Evolutionary conservation across 2,329 filamentous ascomycete genomes (phyloP), one percentile per base, ranked within the genome.

Genomic region (Colletotrichum salicis): DNA sequence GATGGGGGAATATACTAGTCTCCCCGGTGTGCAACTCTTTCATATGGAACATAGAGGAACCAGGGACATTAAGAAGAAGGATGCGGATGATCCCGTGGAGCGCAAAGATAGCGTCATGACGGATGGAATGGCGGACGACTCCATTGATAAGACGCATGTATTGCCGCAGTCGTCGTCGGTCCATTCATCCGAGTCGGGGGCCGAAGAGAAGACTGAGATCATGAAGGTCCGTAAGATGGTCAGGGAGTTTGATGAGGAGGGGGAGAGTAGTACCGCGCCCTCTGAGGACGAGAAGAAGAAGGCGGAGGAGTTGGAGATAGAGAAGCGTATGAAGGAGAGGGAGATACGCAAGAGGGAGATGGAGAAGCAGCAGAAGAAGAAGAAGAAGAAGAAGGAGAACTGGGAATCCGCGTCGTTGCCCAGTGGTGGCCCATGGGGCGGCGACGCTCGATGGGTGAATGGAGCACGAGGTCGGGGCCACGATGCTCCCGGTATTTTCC

Each of bases 101-200:
- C 61, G 61, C 3, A 55, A 64, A 6, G 61, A 64, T 48, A 64
- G 61, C 24, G 61, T 64, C 33, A 64, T 64, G 33, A 22, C 51
- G 7, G 61, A 33, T 13, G 27, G 27, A 41, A 19, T 41, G 24
- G 51, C 19, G 4, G 41, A 11, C 19, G 41, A 48, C 19, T 5
- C 8, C 8, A 19, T n/a, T 10, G 3, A 8, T 3, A 48, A 22
- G 41, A 48, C 31, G 24, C 22, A 31, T 2, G 19, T 13, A 15
- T 22, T 33, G 24, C 11, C 31, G 10, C 37, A 48, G 4, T 54
- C 48, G 10, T 24, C n/a, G 33, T 64, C 61, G 19, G 31, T 41
- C 12, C 54, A 22, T 8, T 63, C 60, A 8, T 22, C 45, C 12
- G 24, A 7, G 48, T 37, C 48, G 24, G 33, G 48, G n/a, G 48